Base-by-base conservation (phyloP, 495 filamentous ascomycete genomes). In the Lophium mytilinum region DNA sequence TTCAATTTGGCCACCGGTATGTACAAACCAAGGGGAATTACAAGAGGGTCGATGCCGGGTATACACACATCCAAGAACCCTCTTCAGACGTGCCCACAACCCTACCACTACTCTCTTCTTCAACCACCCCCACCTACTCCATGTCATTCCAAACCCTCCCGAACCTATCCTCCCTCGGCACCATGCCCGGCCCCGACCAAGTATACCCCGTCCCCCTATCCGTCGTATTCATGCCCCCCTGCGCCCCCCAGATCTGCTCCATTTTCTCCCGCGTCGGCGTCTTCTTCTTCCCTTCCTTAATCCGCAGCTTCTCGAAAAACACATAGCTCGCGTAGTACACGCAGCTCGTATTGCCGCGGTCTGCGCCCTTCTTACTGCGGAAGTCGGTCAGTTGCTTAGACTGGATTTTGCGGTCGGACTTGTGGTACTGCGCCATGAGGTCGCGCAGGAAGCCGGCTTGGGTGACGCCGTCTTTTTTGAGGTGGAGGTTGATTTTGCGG, bases 251-350 rank as follows among this genome's bases (percentile, higher is more conserved):
- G 34, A 72, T 58, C n/a, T 71, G 39, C 65, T 84, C 80, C 75
- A 82, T 82, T 4, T 72, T 73, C 60, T 71, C 39, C 8, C 81
- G 66, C 42, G 75, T 68, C 52, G 74, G 71, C 4, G 65, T 73
- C 72, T 81, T 84, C 12, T 75, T 69, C 71, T 79, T 81, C 12
- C 71, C 71, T 60, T 80, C 71, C 45, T 71, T 72, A 37, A 82
- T 68, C 30, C 80, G 68, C 55, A 80, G 47, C 72, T 84, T 85
- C 69, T 84, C 81, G 51, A 83, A 83, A 71, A 71, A 80, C 21
- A 76, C 72, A 61, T 82, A 83, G 1, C 71, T 70, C 10, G 72
- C 74, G 48, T 81, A 80, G 60, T 74, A 82, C 7, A 76, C 68
- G 0, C 49, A 55, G 36, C 55, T 71, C 37, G 65, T 76, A 9